Conservation (phyloP, 1,284 basidiomycete species). For the Cystobasidiaceae sp. region DNA sequence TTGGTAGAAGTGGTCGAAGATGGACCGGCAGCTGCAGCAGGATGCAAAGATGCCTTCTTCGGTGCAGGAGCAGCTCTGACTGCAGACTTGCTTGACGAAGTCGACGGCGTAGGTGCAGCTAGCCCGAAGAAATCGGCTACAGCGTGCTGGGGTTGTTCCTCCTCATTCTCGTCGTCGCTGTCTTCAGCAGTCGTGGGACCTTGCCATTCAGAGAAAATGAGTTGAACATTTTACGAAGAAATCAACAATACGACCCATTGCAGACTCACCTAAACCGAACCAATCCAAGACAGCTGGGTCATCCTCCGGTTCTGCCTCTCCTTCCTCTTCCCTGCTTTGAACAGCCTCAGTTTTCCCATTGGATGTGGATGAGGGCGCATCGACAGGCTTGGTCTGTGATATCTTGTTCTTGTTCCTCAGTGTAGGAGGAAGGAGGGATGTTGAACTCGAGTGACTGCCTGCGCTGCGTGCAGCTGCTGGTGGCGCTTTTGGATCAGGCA, state of each 20-base stretch:
- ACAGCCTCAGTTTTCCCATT: too few relatives aligned
- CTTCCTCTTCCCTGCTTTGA: background rate
- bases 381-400: too few relatives aligned
- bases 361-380: too few relatives aligned
- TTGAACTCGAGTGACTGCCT: background rate
- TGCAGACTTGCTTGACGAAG: background rate
- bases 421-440: conserved; percentile 17
- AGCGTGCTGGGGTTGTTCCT: background rate
- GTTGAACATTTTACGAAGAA: too few relatives aligned
- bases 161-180: background rate
- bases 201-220: background rate
- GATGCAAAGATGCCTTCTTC: background rate
- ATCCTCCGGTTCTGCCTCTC: background rate
- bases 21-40: too few relatives aligned
- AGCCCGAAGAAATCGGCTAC: conserved; percentile 21
- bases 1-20: background rate
- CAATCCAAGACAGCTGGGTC: conserved; percentile 22
- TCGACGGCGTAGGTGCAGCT: background rate
- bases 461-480: background rate
- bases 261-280: conserved; percentile 21
- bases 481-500: conserved; percentile 10
- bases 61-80: background rate
- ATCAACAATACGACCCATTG: too few relatives aligned
- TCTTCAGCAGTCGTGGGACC: conserved; percentile 1
- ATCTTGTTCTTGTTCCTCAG: conserved; percentile 14